phyloP scores from a whole-genome alignment of 1,139 yeast genomes.

The Protomyces gravidus region DNA sequence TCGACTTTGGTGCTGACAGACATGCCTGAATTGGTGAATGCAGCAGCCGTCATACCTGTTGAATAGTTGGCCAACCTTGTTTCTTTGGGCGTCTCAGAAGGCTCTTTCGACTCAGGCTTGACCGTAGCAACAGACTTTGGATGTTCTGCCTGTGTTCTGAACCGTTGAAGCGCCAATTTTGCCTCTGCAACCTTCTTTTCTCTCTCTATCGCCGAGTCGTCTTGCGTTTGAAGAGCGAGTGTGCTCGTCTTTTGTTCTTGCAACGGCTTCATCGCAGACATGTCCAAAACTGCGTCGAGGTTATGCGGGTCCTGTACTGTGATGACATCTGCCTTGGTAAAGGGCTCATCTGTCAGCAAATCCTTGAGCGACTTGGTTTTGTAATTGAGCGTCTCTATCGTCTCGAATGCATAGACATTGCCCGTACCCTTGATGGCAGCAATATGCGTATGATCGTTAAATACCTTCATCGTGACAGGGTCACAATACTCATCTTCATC shows the following conservation, averaged over 20 bases:
- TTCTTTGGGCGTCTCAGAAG: no score
- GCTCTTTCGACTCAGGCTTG: background rate
- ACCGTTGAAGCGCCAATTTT: conserved; percentile 7
- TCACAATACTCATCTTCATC: conserved; percentile 39
- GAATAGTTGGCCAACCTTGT: conserved; percentile 32
- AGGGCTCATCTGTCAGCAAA: conserved; percentile 40
- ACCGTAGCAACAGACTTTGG: background rate
- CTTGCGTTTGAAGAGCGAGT: background rate
- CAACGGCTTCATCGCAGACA: conserved; percentile 18
- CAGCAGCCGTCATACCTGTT: conserved; percentile 40
- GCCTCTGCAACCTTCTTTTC: conserved; percentile 14
- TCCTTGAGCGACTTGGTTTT: conserved; percentile 40
- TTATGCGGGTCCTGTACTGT: conserved; percentile 34
- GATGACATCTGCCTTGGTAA: conserved; percentile 39
- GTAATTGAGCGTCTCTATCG: conserved; percentile 40
- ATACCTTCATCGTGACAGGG: conserved; percentile 42
- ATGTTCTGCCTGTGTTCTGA: background rate
- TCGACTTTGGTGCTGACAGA: conserved; percentile 38
- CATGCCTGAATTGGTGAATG: conserved; percentile 42
- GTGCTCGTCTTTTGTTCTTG: background rate
- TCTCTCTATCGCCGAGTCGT: conserved; percentile 19
- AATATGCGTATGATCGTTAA: conserved; percentile 38
- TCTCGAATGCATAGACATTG: conserved; percentile 40
- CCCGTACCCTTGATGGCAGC: conserved; percentile 41
- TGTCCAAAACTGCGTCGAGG: conserved; percentile 1